Conservation (phyloP, 768 basidiomycete species). For the Mycena chlorophos region DNA sequence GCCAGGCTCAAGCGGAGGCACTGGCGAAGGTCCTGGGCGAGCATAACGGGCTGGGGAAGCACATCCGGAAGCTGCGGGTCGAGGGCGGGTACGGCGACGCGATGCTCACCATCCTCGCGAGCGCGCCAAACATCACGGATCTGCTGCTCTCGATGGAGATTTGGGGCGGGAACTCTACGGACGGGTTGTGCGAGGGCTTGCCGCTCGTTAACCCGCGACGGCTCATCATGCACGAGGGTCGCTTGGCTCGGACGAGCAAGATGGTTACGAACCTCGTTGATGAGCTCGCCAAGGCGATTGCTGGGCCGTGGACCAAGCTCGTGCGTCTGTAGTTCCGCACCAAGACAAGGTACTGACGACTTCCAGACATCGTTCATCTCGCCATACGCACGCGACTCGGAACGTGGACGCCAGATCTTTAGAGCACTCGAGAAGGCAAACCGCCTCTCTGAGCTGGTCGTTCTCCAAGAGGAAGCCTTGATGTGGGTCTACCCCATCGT, state of each 20-base stretch:
- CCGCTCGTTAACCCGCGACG: neutral
- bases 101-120: neutral
- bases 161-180: neutral
- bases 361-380: neutral
- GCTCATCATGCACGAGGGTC: neutral
- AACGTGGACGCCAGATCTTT: too few species aligned
- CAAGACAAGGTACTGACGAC: too few species aligned
- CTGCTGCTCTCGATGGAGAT: neutral
- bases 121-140: slow-evolving; percentile 1
- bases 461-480: neutral
- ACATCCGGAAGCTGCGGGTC: neutral
- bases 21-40: neutral
- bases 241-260: neutral
- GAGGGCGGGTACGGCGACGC: slow-evolving; percentile 1
- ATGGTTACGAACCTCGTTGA: neutral
- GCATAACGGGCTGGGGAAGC: neutral
- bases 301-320: neutral
- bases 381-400: neutral
- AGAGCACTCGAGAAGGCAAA: too few species aligned
- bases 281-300: neutral
- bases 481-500: neutral
- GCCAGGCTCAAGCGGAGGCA: neutral
- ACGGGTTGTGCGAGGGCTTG: slow-evolving; percentile 1
- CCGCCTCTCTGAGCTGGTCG: too few species aligned
- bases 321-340: neutral